Percentiles rank a stretch among this genome's conserved stretches.
phyloP scores from a whole-genome alignment of 2,329 filamentous ascomycete species.

The Sordariomycetes sp. region DNA sequence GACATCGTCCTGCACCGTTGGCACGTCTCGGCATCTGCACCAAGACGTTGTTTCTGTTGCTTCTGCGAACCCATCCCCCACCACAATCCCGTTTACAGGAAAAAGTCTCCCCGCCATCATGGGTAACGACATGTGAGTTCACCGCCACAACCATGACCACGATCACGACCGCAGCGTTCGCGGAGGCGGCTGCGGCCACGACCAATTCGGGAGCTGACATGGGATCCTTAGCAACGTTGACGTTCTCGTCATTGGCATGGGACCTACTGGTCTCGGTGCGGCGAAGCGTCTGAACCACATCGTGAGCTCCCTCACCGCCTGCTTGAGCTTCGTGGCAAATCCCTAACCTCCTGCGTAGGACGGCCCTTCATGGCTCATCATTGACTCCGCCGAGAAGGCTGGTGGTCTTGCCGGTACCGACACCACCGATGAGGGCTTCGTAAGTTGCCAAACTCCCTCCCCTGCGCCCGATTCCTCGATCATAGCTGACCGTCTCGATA shows the following conservation, averaged over 20 bases:
- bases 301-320: conserved; percentile 47
- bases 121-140: conserved; percentile 29
- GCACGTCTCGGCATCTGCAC: conserved; percentile 1
- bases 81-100: not conserved
- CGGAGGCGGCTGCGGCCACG: not conserved
- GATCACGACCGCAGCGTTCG: conserved; percentile 3
- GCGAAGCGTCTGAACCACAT: conserved; percentile 97
- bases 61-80: not conserved
- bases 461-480: too few species aligned
- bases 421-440: conserved; percentile 90
- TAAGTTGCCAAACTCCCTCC: conserved; percentile 44
- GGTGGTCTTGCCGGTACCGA: conserved; percentile 96
- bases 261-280: conserved; percentile 93
- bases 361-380: conserved; percentile 88
- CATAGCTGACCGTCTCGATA: conserved; percentile 27
- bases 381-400: conserved; percentile 84
- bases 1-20: not conserved
- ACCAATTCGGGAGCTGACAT: not conserved
- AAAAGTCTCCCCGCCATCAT: conserved; percentile 24
- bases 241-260: conserved; percentile 95
- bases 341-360: conserved; percentile 45
- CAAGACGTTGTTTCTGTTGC: not conserved
- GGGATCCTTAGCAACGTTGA: conserved; percentile 71
- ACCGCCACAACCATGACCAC: conserved; percentile 1
- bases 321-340: conserved; percentile 8